Evolutionary conservation across 371 early-diverging fungal genomes (phyloP), one percentile per base, ranked within the genome.

Genomic region (Lichtheimia hyalospora): DNA sequence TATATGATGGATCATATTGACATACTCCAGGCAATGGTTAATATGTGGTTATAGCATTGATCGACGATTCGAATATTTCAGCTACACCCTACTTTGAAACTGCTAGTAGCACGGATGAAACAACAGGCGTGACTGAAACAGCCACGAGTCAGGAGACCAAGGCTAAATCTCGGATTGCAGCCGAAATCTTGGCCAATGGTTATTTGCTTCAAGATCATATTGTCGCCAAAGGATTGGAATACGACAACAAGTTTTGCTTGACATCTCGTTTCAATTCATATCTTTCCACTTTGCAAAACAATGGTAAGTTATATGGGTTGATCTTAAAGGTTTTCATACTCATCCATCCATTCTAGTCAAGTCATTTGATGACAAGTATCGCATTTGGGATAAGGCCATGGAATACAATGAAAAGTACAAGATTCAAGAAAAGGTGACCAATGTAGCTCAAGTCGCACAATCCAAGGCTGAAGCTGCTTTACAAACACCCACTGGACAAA

Each of bases 141-240:
- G 64, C 62, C 13, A 57, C 62, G 44, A 50, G 70, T 24, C 86
- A 87, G 70, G 87, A 84, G 62, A 69, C 66, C 58, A 87, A 85
- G 73, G 79, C 86, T 23, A 85, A 84, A 67, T 73, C 82, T 8
- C 74, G 77, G 16, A 79, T 87, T 64, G 70, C 81, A 54, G 86
- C 87, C 42, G 89, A 88, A 70, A 83, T 88, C 42, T 75, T 88
- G 53, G 87, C 89, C 52, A 81, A 79, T 13, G 89, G 89, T 46
- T 88, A 85, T 62, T 52, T 70, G 8, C 69, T 88, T 28, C 77
- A 76, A 40, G 87, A 85, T 53, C 72, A 73, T 43, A 81, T 88
- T 52, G 82, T 87, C 49, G 79, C 86, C 66, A 81, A 79, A 62
- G 87, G 87, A 40, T 64, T 85, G 28, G 85, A 78, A 52, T 78